Base-by-base conservation (phyloP, 768 basidiomycete genomes). In the Rubroboletus satanas region DNA sequence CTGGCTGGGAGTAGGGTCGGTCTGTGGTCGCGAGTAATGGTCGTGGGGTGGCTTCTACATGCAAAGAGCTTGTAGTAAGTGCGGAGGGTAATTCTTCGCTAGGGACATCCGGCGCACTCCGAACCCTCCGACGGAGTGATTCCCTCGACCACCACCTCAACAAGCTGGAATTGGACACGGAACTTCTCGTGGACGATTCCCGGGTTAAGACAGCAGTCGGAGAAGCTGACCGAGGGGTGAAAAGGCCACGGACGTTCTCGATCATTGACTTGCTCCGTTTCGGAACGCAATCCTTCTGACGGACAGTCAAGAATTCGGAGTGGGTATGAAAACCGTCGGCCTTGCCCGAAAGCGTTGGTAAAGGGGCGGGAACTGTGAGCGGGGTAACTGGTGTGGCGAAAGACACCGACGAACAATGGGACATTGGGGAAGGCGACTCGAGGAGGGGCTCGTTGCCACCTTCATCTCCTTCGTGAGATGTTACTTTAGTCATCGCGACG, bases 221-320 rank as follows among this genome's bases (percentile, higher is more conserved):
- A 15, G 80, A 77, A 14, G 64, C 54, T 5, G 81, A 69, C 1
- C 78, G 79, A 48, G 81, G 73, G 28, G 74, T 70, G 61, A 88
- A 86, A 49, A 88, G 73, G 18, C 75, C 81, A 60, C 77, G 80
- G 52, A 88, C 81, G 60, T 83, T 85, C 58, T 79, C 82, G 45
- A 83, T 79, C 69, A 88, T 76, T 14, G 82, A 84, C 28, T 78
- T 73, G 47, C 76, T 71, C 39, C 78, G 73, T 57, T 77, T 77
- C 11, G 77, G 78, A 26, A 58, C 61, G 46, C 52, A 69, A 44
- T 59, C 60, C n/a, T 60, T 62, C 41, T 48, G 65, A 45, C 46
- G 60, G 28, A 54, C 57, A 39, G 52, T 54, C 68, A 58, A 64
- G 46, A 62, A 67, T 54, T 70, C 75, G 50, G 63, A 64, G 53